Percentiles rank a stretch among this genome's conserved stretches.
These are phyloP conservation scores for Fomitopsis pinicola DNA, from an alignment of 1,284 basidiomycete species.

Conservation along the genomic window DNA sequence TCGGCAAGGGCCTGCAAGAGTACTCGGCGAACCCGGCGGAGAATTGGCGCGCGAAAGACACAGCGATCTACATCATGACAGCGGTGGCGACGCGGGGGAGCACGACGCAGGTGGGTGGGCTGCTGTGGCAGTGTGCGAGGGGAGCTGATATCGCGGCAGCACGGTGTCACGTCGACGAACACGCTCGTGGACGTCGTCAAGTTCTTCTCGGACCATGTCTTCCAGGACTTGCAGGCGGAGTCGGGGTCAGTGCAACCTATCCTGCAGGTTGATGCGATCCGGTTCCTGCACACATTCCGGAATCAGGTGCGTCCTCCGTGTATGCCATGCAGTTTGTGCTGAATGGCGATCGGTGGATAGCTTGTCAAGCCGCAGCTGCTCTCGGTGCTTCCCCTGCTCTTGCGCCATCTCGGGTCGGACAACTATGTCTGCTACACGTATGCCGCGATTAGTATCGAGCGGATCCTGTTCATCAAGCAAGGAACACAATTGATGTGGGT, in stretches of 20 bases:
- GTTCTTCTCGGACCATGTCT: slow-evolving; percentile 93
- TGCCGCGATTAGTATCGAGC: slow-evolving; percentile 87
- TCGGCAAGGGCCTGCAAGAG: slow-evolving; percentile 65
- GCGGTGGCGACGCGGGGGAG: slow-evolving; percentile 88
- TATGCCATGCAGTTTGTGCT: not conserved
- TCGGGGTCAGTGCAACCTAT: slow-evolving; percentile 79
- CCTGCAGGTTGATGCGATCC: slow-evolving; percentile 94
- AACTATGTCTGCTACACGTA: slow-evolving; percentile 90
- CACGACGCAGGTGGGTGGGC: slow-evolving; percentile 62
- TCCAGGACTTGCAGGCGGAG: slow-evolving; percentile 79
- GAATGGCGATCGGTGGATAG: slow-evolving; percentile 33
- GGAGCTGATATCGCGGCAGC: slow-evolving; percentile 35
- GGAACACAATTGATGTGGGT: slow-evolving; percentile 49
- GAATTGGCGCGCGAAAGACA: slow-evolving; percentile 94
- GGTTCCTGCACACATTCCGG: slow-evolving; percentile 91
- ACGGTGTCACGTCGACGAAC: slow-evolving; percentile 93
- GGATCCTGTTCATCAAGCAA: slow-evolving; percentile 85
- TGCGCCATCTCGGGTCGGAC: slow-evolving; percentile 76
- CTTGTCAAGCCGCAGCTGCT: slow-evolving; percentile 93
- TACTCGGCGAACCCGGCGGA: slow-evolving; percentile 61
- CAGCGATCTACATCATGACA: slow-evolving; percentile 91
- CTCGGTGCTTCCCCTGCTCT: slow-evolving; percentile 85
- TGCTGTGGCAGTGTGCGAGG: not conserved
- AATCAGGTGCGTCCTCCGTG: slow-evolving; percentile 62
- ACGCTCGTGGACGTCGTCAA: slow-evolving; percentile 90